These are phyloP conservation scores for Parafenestella ontariensis DNA, from an alignment of 2,329 filamentous ascomycete species.

Conservation along the genomic window DNA sequence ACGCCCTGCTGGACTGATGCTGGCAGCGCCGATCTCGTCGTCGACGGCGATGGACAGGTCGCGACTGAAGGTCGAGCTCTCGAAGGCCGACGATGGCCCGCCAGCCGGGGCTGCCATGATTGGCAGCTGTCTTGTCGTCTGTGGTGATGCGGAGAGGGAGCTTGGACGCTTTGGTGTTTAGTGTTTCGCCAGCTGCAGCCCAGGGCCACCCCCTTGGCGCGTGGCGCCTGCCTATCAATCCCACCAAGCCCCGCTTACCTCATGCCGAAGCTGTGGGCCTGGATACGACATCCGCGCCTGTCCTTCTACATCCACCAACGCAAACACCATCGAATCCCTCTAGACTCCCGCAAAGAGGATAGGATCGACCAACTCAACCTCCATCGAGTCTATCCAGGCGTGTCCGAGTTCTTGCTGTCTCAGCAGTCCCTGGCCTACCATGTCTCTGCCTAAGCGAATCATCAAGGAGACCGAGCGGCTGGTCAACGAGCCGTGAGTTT, in stretches of 20 bases:
- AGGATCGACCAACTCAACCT: not conserved
- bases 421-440: slow-evolving; percentile 12
- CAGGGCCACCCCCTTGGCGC: not conserved
- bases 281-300: slow-evolving; percentile 14
- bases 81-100: slow-evolving; percentile 65
- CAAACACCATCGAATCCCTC: slow-evolving; percentile 1
- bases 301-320: slow-evolving; percentile 5
- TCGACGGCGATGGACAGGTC: slow-evolving; percentile 86
- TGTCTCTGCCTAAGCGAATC: slow-evolving; percentile 92
- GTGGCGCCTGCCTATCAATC: slow-evolving; percentile 5
- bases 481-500: slow-evolving; percentile 88
- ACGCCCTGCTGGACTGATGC: slow-evolving; percentile 88
- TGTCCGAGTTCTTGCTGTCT: slow-evolving; percentile 3
- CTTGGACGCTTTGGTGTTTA: slow-evolving; percentile 3
- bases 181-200: not conserved
- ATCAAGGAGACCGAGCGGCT: slow-evolving; percentile 98
- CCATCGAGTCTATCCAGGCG: not conserved
- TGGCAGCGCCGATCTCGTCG: slow-evolving; percentile 80
- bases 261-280: not conserved
- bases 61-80: slow-evolving; percentile 86
- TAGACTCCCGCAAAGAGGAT: slow-evolving; percentile 1
- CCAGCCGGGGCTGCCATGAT: slow-evolving; percentile 31
- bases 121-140: slow-evolving; percentile 2
- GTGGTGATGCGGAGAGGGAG: slow-evolving; percentile 16
- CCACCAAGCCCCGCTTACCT: not conserved